phyloP scores from a whole-genome alignment of 2,329 filamentous ascomycete genomes.

The Leptoxyphium fumago region DNA sequence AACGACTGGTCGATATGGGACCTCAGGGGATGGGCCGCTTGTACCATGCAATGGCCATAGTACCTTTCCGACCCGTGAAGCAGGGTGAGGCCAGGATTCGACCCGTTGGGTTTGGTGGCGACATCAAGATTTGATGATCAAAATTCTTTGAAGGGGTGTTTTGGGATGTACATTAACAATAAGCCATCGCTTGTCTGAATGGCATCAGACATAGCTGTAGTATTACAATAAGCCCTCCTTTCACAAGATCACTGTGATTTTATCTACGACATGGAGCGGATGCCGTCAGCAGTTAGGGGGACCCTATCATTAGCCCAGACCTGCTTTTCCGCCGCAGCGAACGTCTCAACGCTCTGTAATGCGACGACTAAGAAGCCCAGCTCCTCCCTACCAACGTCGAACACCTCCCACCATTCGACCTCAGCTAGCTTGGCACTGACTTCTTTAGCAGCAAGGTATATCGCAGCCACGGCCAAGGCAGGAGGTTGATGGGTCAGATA shows the following conservation, averaged over 20 bases:
- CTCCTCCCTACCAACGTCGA: slow-evolving; percentile 89
- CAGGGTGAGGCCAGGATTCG: slow-evolving; percentile 58
- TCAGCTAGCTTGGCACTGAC: slow-evolving; percentile 63
- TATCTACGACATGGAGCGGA: slow-evolving; percentile 28
- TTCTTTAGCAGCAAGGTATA: slow-evolving; percentile 79
- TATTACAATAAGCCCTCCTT: too few relatives aligned
- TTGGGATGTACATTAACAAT: neutral
- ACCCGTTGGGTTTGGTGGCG: slow-evolving; percentile 86
- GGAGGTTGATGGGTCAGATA: slow-evolving; percentile 88
- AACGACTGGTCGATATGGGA: slow-evolving; percentile 67
- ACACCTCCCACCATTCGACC: slow-evolving; percentile 92
- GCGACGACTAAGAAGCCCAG: slow-evolving; percentile 83
- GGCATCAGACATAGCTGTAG: too few relatives aligned
- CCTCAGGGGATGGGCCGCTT: slow-evolving; percentile 83
- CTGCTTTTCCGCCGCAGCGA: slow-evolving; percentile 45
- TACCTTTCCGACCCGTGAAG: slow-evolving; percentile 40
- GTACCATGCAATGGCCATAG: slow-evolving; percentile 83
- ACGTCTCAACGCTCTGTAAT: slow-evolving; percentile 63
- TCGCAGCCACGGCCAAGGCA: slow-evolving; percentile 69
- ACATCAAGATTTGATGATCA: slow-evolving; percentile 16
- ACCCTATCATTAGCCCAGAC: slow-evolving; percentile 38
- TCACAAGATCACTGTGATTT: too few relatives aligned
- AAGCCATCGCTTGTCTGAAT: neutral
- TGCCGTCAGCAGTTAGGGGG: slow-evolving; percentile 41
- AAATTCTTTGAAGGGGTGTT: neutral